These are phyloP conservation scores for Trichoderma hamatum DNA, from an alignment of 2,329 filamentous ascomycete species.

Conservation along the genomic window DNA sequence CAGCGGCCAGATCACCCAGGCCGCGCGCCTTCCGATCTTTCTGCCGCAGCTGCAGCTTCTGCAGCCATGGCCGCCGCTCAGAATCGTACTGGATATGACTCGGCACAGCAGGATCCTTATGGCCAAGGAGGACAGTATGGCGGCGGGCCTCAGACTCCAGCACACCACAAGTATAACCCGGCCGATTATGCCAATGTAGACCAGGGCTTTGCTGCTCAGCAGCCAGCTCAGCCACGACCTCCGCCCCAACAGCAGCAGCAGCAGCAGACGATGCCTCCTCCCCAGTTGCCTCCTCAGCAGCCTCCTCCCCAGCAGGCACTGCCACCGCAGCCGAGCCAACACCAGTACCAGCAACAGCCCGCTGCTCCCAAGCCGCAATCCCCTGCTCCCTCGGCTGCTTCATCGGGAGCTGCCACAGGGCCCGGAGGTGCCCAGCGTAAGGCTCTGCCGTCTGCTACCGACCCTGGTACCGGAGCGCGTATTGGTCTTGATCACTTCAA, in stretches of 20 bases:
- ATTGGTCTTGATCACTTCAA: constrained; percentile 99
- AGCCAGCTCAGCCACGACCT: constrained; percentile 39
- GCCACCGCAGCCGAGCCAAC: constrained; percentile 40
- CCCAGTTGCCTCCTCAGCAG: constrained; percentile 45
- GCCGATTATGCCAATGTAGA: constrained; percentile 71
- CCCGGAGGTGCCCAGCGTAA: constrained; percentile 46
- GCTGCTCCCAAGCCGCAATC: constrained; percentile 46
- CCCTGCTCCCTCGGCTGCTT: constrained; percentile 40
- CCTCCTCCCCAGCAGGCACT: constrained; percentile 40
- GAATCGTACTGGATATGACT: constrained; percentile 40
- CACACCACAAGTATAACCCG: constrained; percentile 74
- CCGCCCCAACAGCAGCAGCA: constrained; percentile 42
- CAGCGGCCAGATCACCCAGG: constrained; percentile 56
- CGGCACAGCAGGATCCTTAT: constrained; percentile 43
- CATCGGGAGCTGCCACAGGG: constrained; percentile 34
- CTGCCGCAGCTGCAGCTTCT: constrained; percentile 60
- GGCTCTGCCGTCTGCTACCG: constrained; percentile 69
- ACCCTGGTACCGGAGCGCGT: constrained; percentile 74
- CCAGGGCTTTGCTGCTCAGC: constrained; percentile 45
- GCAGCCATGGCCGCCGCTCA: constrained; percentile 59
- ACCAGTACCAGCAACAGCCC: constrained; percentile 41
- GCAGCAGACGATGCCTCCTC: constrained; percentile 40
- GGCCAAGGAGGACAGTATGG: constrained; percentile 40
- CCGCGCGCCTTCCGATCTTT: constrained; percentile 56
- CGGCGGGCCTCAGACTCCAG: constrained; percentile 39